A percentile compares a stretch with the other conserved stretches of the same genome.
Evolutionary conservation across 202 grass and related monocot genomes (phyloP).

Genomic region (Dendrocalamus latiflorus): DNA sequence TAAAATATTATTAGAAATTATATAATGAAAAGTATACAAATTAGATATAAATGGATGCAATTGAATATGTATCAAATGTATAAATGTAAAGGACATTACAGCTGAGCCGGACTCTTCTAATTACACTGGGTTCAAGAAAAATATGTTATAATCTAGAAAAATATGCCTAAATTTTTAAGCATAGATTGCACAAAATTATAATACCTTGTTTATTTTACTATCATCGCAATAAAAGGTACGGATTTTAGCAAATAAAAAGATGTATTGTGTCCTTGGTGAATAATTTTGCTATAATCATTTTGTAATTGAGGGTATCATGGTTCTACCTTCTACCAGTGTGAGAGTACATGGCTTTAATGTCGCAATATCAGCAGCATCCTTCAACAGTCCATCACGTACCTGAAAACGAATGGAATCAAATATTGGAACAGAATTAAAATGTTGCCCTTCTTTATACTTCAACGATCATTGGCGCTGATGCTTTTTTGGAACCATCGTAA

Average conservation of each 20-base stretch:
- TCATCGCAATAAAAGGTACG: background rate
- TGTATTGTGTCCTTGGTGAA: background rate
- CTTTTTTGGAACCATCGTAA: background rate
- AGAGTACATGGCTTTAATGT: conserved; percentile 77
- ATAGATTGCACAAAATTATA: background rate
- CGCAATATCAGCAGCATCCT: conserved; percentile 59
- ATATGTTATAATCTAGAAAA: background rate
- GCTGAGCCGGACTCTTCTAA: background rate
- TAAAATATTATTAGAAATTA: background rate
- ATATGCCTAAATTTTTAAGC: background rate
- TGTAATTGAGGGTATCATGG: background rate
- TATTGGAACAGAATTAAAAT: background rate
- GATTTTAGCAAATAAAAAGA: background rate
- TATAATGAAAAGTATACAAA: background rate
- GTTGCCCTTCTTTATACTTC: background rate
- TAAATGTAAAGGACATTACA: background rate
- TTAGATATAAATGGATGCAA: background rate
- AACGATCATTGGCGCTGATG: background rate
- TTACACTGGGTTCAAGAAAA: background rate
- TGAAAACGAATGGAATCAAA: conserved; percentile 13
- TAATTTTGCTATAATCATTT: background rate
- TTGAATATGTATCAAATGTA: background rate
- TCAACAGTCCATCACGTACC: conserved; percentile 56
- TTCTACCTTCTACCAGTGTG: conserved; percentile 68
- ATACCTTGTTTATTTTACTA: background rate